phyloP scores from a whole-genome alignment of 1,284 basidiomycete genomes.

The Cutaneotrichosporon curvatum region DNA sequence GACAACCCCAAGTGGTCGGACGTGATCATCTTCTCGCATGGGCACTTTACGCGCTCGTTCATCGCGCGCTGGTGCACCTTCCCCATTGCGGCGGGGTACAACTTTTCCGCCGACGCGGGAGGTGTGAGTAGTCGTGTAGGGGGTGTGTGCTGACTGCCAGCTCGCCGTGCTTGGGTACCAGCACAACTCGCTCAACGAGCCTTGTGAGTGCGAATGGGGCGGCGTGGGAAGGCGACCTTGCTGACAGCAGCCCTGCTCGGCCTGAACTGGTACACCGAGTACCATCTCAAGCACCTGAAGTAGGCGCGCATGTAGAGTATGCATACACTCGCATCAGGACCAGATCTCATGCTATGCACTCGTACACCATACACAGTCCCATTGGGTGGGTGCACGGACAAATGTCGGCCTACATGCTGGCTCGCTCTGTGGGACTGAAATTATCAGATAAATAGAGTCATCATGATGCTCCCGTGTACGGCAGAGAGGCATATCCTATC shows the following conservation, averaged over 20 bases:
- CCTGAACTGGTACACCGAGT: conserved; percentile 46
- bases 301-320: conserved; percentile 9
- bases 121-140: conserved; percentile 27
- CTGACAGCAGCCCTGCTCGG: conserved; percentile 39
- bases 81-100: conserved; percentile 44
- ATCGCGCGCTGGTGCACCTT: conserved; percentile 52
- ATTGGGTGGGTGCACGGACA: too few relatives aligned
- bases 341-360: too few relatives aligned
- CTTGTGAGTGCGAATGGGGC: conserved; percentile 27
- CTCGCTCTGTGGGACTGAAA: too few relatives aligned
- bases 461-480: too few relatives aligned
- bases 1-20: conserved; percentile 33
- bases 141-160: conserved; percentile 13
- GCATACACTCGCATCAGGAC: too few relatives aligned
- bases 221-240: neutral
- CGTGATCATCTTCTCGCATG: conserved; percentile 53
- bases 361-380: too few relatives aligned
- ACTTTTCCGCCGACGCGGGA: conserved; percentile 45
- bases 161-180: conserved; percentile 47
- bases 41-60: conserved; percentile 74
- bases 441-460: too few relatives aligned
- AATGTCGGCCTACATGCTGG: too few relatives aligned
- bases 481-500: too few relatives aligned
- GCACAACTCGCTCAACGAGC: conserved; percentile 45
- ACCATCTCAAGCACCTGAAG: conserved; percentile 22